These are phyloP conservation scores for Boehmeria nivea DNA, from an alignment of 306 rosid genomes.

Conservation along the genomic window DNA sequence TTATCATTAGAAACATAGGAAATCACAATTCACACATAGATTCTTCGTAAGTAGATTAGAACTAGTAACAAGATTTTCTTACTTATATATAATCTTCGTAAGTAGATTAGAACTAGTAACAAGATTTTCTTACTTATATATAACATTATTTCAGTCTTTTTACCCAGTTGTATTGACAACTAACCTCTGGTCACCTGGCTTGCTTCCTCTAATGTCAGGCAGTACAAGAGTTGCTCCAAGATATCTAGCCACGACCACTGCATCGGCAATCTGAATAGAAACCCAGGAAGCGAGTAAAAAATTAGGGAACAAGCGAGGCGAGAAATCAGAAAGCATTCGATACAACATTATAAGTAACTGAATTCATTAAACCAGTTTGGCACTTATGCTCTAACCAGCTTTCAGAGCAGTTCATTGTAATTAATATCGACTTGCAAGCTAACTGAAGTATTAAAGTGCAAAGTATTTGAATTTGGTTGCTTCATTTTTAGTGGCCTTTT, in stretches of 20 bases:
- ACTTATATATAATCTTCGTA: constrained; percentile 1
- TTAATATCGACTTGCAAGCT: no score
- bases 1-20: no score
- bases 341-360: no score
- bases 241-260: constrained; percentile 79
- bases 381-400: no score
- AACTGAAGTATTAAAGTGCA: no score
- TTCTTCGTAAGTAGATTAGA: constrained; percentile 1
- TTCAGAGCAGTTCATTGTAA: no score
- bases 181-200: constrained; percentile 90
- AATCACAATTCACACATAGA: no score
- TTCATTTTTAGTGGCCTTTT: no score
- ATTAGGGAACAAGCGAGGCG: no score
- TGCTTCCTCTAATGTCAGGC: constrained; percentile 94
- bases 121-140: neutral
- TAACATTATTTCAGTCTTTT: neutral
- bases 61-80: neutral
- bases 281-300: neutral
- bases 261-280: constrained; percentile 71
- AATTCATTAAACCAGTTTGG: no score
- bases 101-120: neutral
- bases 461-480: no score
- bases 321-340: no score
- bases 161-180: constrained; percentile 14
- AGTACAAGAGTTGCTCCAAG: constrained; percentile 92